Evolutionary conservation across 2,329 filamentous ascomycete genomes (phyloP), one percentile per base, ranked within the genome.

Genomic region (Phyllosticta citribraziliensis): DNA sequence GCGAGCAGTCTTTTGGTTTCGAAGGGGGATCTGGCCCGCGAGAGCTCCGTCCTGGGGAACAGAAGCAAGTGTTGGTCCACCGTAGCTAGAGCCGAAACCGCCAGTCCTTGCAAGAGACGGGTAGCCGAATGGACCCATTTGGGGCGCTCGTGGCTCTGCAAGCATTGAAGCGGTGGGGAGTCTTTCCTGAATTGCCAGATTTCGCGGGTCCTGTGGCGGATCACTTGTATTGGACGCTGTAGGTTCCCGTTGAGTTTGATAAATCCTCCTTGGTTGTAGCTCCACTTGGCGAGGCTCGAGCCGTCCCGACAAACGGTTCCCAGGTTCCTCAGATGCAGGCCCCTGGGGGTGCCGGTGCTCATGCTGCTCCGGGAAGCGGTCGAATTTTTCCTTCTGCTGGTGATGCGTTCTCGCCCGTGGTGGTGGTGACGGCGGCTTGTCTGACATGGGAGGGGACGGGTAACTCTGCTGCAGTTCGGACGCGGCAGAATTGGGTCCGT

Each of bases 381-480:
- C 55, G 58, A 52, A 35, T 56, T 30, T 61, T 56, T 61, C 58
- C 54, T 61, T 61, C 58, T 61, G 58, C 58, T 60, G 58, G 30
- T 24, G 55, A 61, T 53, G 58, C 58, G 60, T 47, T 52, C 55
- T 57, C 55, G 60, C 51, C 50, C 71, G 72, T 65, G 69, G 69
- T 63, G 69, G 66, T 65, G 77, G 75, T 63, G 77, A 78, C 62
- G 76, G 33, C 33, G 33, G 75, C 67, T 77, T 73, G 71, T 75
- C 76, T 73, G 78, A 80, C 78, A 80, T 80, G 70, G 78, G 78
- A 70, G 78, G 77, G 67, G 77, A 79, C 63, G 76, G 77, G 69
- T 79, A 79, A 66, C 69, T 68, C 64, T 70, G 66, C 59, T 69
- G 69, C 65, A 70, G 70, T 70, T 70, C 63, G 68, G 69, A 65